Conservation (phyloP, 2,329 filamentous ascomycete genomes). For the Ceratocystis variospora region DNA sequence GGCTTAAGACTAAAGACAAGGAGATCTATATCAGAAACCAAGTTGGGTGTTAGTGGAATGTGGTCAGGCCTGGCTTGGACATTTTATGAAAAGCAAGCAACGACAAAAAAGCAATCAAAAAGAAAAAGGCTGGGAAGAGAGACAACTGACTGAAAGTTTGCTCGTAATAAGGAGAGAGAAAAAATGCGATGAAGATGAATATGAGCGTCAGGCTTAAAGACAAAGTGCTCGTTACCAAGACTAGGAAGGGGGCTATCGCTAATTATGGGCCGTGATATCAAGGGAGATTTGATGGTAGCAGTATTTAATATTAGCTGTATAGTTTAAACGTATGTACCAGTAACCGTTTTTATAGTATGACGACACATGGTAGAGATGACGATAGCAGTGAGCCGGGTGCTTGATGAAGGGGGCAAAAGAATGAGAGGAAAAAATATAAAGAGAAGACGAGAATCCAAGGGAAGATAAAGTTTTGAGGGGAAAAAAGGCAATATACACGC, state of each 20-base stretch:
- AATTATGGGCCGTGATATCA: neutral
- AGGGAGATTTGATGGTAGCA: neutral
- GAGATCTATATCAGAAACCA: neutral
- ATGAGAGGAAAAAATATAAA: neutral
- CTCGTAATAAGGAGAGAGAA: neutral
- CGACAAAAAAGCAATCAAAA: neutral
- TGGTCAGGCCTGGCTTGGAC: neutral
- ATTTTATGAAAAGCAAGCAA: neutral
- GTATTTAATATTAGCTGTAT: neutral
- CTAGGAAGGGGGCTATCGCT: neutral
- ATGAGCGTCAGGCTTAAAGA: neutral
- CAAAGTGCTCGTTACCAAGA: neutral
- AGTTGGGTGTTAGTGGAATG: neutral
- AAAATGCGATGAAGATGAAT: constrained; percentile 1
- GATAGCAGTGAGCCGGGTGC: neutral
- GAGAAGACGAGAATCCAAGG: neutral
- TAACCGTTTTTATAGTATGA: neutral
- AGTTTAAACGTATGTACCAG: neutral
- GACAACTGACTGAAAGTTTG: neutral
- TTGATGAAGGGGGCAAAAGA: neutral
- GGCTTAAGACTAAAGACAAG: neutral
- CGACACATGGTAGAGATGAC: neutral
- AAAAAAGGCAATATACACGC: neutral
- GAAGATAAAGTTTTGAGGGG: neutral
- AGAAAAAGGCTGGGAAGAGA: neutral